A percentile compares a stretch with the other conserved stretches of the same genome.
phyloP scores from a whole-genome alignment of 495 filamentous ascomycete species.

The Niebla homalea region DNA sequence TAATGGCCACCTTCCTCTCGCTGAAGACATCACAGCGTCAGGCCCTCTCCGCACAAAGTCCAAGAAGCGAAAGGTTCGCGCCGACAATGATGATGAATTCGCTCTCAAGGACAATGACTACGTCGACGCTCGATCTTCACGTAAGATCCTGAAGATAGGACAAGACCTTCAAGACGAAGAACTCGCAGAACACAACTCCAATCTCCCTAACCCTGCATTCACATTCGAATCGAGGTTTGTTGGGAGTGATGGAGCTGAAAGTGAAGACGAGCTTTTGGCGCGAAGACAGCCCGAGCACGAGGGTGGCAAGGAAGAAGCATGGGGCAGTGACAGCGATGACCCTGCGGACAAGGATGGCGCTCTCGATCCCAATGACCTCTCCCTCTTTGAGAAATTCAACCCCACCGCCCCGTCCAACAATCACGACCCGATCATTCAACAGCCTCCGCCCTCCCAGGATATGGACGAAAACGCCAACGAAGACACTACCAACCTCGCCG shows the following conservation, averaged over 20 bases:
- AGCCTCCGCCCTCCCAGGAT: conserved; percentile 19
- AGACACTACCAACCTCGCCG: conserved; percentile 68
- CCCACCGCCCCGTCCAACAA: conserved; percentile 29
- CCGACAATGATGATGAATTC: conserved; percentile 41
- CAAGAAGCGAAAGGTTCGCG: conserved; percentile 42
- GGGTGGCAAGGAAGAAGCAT: conserved; percentile 47
- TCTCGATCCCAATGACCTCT: conserved; percentile 69
- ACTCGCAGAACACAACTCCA: conserved; percentile 32
- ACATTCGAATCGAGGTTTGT: conserved; percentile 48
- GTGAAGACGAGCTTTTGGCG: conserved; percentile 28
- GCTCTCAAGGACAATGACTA: conserved; percentile 28
- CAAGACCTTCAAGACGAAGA: conserved; percentile 72
- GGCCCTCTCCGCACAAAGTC: conserved; percentile 44
- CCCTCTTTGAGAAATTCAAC: conserved; percentile 81
- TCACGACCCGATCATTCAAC: conserved; percentile 25
- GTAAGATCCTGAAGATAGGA: conserved; percentile 77
- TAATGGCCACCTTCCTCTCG: conserved; percentile 52
- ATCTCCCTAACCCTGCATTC: conserved; percentile 45
- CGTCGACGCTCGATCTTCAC: conserved; percentile 74
- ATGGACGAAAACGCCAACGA: conserved; percentile 30
- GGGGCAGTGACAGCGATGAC: conserved; percentile 55
- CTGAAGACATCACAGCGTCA: conserved; percentile 54
- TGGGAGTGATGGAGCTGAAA: conserved; percentile 19
- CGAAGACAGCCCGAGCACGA: conserved; percentile 3
- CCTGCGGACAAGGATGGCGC: conserved; percentile 47